phyloP scores from a whole-genome alignment of 345 rosid genomes.

The Gossypium ekmanianum region DNA sequence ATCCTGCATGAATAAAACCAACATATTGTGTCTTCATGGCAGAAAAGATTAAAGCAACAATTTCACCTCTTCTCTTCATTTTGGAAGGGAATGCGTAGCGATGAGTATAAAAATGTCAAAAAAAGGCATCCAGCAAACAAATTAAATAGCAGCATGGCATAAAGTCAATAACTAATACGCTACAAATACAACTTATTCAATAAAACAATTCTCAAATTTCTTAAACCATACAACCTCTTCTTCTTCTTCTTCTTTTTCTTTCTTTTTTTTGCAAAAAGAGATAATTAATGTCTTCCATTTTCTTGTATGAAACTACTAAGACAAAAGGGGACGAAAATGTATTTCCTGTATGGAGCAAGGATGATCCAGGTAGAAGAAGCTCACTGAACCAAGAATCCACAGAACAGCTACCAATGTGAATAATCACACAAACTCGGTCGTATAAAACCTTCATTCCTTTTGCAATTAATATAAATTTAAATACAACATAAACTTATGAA shows the following conservation, averaged over 20 bases:
- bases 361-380: neutral
- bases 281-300: neutral
- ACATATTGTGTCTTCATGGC: neutral
- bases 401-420: neutral
- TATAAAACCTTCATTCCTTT: neutral
- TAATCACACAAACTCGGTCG: neutral
- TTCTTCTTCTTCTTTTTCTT: too few species aligned
- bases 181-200: neutral
- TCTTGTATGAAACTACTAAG: neutral
- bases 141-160: neutral
- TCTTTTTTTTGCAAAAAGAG: neutral
- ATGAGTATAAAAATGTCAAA: neutral
- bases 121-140: neutral
- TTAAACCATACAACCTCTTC: neutral
- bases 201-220: neutral
- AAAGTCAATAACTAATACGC: neutral
- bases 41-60: neutral
- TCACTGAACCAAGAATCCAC: neutral
- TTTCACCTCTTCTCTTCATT: neutral
- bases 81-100: neutral
- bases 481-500: neutral
- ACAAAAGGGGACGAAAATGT: neutral
- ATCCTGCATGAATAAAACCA: slow-evolving; percentile 20
- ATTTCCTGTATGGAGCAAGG: neutral
- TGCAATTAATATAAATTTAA: neutral